Evolutionary conservation across 139 green algal genomes (phyloP).

Genomic region (Trebouxia sp.): DNA sequence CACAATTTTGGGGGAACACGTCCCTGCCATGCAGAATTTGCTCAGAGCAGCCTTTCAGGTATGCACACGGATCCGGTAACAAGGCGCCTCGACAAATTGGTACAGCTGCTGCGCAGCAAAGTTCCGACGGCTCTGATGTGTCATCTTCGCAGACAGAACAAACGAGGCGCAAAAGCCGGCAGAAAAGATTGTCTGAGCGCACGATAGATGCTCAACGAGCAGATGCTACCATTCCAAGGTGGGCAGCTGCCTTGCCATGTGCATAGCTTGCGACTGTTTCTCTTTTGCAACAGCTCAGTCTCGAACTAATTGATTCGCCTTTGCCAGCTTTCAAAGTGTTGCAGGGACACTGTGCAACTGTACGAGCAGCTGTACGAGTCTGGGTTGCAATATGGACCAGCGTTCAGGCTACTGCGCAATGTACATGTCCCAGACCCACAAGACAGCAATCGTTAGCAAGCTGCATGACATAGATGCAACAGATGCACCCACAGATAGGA

Average conservation of each 20-base stretch:
- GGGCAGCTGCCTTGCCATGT: neutral
- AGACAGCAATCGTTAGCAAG: neutral
- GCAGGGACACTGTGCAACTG: constrained; percentile 62
- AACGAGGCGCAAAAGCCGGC: constrained; percentile 42
- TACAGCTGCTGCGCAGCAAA: too few species aligned
- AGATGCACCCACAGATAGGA: too few species aligned
- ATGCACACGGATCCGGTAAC: too few species aligned
- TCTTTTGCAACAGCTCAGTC: too few species aligned
- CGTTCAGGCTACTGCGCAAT: constrained; percentile 88
- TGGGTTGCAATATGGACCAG: constrained; percentile 88
- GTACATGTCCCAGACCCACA: constrained; percentile 78
- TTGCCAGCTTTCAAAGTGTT: neutral
- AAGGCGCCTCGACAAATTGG: too few species aligned
- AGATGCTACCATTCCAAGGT: constrained; percentile 68
- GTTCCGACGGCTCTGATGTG: too few species aligned
- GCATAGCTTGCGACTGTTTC: too few species aligned
- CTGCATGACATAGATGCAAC: neutral
- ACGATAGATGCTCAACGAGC: constrained; percentile 88
- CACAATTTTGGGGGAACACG: constrained; percentile 66
- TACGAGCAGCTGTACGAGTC: constrained; percentile 79
- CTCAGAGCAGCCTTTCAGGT: constrained; percentile 65
- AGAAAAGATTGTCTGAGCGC: constrained; percentile 66
- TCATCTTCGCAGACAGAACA: constrained; percentile 62
- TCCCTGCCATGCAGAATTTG: constrained; percentile 68
- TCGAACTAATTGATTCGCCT: neutral